Percentiles rank a stretch among this genome's conserved stretches.
Conservation (phyloP, 2,329 filamentous ascomycete species). For the Nothomitra cinnamomea region DNA sequence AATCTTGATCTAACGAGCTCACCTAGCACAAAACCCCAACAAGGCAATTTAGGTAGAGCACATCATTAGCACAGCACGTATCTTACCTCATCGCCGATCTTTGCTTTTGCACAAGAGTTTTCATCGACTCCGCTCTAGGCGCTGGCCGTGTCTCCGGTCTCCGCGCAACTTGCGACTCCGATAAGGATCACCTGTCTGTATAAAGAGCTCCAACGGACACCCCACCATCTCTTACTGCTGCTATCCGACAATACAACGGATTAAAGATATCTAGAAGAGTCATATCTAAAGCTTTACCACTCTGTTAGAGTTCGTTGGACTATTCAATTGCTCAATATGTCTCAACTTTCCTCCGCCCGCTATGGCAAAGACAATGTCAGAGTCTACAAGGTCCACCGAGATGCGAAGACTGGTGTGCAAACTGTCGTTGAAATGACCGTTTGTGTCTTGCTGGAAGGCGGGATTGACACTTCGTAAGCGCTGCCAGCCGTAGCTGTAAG, state of each 20-base stretch:
- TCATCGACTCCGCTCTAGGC: not conserved
- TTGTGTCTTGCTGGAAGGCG: slow-evolving; percentile 78
- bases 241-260: not conserved
- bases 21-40: not conserved
- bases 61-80: not conserved
- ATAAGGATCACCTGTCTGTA: too few species aligned
- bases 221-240: not conserved
- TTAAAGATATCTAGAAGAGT: not conserved
- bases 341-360: slow-evolving; percentile 1
- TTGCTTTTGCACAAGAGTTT: not conserved
- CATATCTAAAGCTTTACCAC: not conserved
- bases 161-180: not conserved
- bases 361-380: slow-evolving; percentile 77
- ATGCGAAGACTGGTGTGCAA: slow-evolving; percentile 60
- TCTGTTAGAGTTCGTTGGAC: not conserved
- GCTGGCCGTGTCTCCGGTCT: not conserved
- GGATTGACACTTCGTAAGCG: slow-evolving; percentile 64
- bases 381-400: slow-evolving; percentile 81
- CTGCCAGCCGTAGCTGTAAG: slow-evolving; percentile 3
- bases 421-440: slow-evolving; percentile 91
- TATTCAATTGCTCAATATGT: not conserved
- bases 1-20: not conserved
- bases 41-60: not conserved
- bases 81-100: not conserved
- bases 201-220: not conserved